Base-by-base conservation (phyloP, 2,329 filamentous ascomycete species). In the Fusarium clavum region DNA sequence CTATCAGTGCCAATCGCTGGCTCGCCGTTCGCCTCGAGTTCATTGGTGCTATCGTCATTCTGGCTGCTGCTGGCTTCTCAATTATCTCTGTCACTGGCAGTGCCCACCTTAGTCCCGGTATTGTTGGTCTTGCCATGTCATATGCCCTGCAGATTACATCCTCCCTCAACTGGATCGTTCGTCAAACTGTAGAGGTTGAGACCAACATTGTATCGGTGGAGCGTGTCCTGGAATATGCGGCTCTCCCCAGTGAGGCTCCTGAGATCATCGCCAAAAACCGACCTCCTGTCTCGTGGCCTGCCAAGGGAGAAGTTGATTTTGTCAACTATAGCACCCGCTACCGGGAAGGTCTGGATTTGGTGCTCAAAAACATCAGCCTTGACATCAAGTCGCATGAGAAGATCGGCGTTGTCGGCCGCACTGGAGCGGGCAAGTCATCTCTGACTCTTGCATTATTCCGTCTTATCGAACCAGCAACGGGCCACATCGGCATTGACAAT, bases 121-220 rank as follows among this genome's bases (percentile, higher is more conserved):
- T 90, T 81, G 94, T 98, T 55, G 97, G 97, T 84, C 85, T 99
- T 76, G 90, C 93, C 70, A 97, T 99, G 94, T 97, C 95, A 48
- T 98, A 98, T 81, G 96, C 94, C 41, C 87, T 99, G 69, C 94
- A 98, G 83, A 98, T 99, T 77, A 99, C 96, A 3, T 93, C 95
- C 73, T 97, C 94, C 38, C 87, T 99, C 76, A 99, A 98, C 84
- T 99, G 96, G 96, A 98, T 99, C 77, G 96, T 99, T 54, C 90
- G 97, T 63, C 96, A 99, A 82, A 98, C 94, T 0, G 96, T 99
- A 34, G 97, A 99, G 81, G 96, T 99, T n/a, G 97, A 99, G 85
- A 98, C 95, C n/a, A 99, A 99, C 81, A 99, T 99, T 77, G 95
- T 99, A 47, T 97, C 95, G 12, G 96, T 99, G 40, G 96, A 99